Percentiles rank a stretch among this genome's conserved stretches.
phyloP scores from a whole-genome alignment of 495 filamentous ascomycete genomes.

The Aspergillus sclerotioniger region DNA sequence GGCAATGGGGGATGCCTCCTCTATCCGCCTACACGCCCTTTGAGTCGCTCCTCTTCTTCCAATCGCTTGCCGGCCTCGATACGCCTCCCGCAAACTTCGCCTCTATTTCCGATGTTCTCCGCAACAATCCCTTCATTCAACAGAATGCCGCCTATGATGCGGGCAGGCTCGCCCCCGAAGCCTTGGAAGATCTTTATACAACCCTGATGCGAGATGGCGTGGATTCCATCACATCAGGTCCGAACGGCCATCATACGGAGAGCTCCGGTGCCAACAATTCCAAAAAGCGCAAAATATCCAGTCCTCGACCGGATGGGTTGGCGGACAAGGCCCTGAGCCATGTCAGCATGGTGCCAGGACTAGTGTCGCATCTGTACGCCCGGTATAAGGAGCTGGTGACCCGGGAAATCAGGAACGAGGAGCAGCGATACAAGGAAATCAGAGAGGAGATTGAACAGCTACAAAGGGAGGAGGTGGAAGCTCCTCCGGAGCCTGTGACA shows the following conservation, averaged over 20 bases:
- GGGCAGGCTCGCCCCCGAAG: constrained; percentile 71
- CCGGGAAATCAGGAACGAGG: constrained; percentile 69
- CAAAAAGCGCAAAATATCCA: constrained; percentile 71
- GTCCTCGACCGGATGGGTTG: constrained; percentile 57
- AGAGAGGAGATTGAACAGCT: constrained; percentile 67
- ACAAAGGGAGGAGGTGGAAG: constrained; percentile 57
- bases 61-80: constrained; percentile 70
- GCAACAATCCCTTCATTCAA: constrained; percentile 66
- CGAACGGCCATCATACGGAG: constrained; percentile 33
- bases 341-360: constrained; percentile 59
- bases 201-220: constrained; percentile 73
- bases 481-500: constrained; percentile 11
- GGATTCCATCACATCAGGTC: constrained; percentile 20
- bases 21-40: constrained; percentile 74
- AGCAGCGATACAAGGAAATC: constrained; percentile 62
- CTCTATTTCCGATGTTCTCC: constrained; percentile 70
- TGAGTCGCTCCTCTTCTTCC: constrained; percentile 86
- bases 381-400: constrained; percentile 68
- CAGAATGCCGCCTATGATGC: constrained; percentile 67
- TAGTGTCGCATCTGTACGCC: constrained; percentile 71
- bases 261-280: constrained; percentile 42
- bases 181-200: constrained; percentile 74
- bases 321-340: constrained; percentile 64
- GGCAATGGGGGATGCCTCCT: constrained; percentile 54
- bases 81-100: constrained; percentile 63